A percentile compares a stretch with the other conserved stretches of the same genome.
phyloP scores from a whole-genome alignment of 768 basidiomycete genomes.

The Lentinus brumalis region DNA sequence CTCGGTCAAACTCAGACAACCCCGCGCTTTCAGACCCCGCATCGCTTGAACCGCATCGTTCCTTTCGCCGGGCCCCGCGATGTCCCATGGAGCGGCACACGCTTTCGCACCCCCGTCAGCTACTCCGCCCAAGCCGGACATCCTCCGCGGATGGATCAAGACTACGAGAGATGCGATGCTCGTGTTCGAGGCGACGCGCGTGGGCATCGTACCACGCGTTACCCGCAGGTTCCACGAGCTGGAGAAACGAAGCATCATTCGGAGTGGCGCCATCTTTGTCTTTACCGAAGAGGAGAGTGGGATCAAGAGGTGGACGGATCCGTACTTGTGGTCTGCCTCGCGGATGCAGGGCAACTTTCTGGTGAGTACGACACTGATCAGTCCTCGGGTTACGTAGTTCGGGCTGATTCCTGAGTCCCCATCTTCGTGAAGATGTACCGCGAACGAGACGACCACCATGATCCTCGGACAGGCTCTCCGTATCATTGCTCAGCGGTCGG shows the following conservation, averaged over 20 bases:
- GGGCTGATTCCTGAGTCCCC: constrained; percentile 1
- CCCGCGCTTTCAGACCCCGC: not conserved
- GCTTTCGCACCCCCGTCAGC: not conserved
- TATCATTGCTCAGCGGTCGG: constrained; percentile 16
- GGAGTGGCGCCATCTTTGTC: constrained; percentile 23
- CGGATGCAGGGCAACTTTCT: constrained; percentile 24
- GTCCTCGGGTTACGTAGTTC: not conserved
- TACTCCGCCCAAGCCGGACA: constrained; percentile 8
- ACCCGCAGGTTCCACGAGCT: constrained; percentile 24
- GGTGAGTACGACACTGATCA: constrained; percentile 1
- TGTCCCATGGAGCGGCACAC: not conserved
- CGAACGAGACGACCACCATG: constrained; percentile 19
- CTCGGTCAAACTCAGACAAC: not conserved
- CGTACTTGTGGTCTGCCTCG: constrained; percentile 23
- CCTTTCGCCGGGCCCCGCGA: not conserved
- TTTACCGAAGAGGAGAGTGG: constrained; percentile 26
- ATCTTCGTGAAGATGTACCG: constrained; percentile 19
- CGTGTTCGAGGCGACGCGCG: constrained; percentile 22
- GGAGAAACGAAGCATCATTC: constrained; percentile 22
- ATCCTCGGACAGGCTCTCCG: constrained; percentile 5
- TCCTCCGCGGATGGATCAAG: constrained; percentile 24
- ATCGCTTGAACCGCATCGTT: not conserved
- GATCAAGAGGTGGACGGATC: constrained; percentile 26
- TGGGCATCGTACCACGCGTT: constrained; percentile 22
- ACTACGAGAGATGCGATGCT: constrained; percentile 25